A percentile compares a stretch with the other conserved stretches of the same genome.
Evolutionary conservation across 1,139 yeast species (phyloP).

Genomic region (Yamadazyma dendronema): DNA sequence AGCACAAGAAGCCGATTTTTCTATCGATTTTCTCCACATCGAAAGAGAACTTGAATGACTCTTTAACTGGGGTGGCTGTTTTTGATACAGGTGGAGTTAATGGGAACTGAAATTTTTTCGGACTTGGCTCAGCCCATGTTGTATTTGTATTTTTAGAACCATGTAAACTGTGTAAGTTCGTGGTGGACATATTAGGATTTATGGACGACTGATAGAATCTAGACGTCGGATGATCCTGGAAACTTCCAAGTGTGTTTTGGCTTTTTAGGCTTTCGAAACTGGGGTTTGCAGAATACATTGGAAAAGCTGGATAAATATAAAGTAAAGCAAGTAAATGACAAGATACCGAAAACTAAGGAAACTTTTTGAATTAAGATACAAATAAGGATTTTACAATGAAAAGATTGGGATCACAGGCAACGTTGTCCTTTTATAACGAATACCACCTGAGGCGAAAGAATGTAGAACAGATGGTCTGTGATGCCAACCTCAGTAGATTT

Average conservation of each 20-base stretch:
- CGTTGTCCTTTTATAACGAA: no score
- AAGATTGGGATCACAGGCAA: no score
- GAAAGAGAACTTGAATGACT: conserved; percentile 3
- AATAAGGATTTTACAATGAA: no score
- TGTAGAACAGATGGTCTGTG: neutral
- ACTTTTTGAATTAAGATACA: no score
- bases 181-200: conserved; percentile 30
- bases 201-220: conserved; percentile 15
- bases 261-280: conserved; percentile 14
- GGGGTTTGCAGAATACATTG: conserved; percentile 16
- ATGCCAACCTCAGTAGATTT: neutral
- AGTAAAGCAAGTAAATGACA: no score
- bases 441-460: no score
- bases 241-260: no score
- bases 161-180: conserved; percentile 23
- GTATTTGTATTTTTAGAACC: conserved; percentile 10
- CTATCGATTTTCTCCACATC: conserved; percentile 15
- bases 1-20: conserved; percentile 47
- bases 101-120: conserved; percentile 20
- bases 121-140: no score
- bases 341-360: no score
- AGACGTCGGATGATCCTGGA: conserved; percentile 3
- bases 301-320: no score
- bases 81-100: conserved; percentile 39
- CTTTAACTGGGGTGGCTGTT: conserved; percentile 30